Evolutionary conservation across 345 rosid species (phyloP), one percentile per base, ranked within the genome.

Genomic region (Cochlearia excelsa): DNA sequence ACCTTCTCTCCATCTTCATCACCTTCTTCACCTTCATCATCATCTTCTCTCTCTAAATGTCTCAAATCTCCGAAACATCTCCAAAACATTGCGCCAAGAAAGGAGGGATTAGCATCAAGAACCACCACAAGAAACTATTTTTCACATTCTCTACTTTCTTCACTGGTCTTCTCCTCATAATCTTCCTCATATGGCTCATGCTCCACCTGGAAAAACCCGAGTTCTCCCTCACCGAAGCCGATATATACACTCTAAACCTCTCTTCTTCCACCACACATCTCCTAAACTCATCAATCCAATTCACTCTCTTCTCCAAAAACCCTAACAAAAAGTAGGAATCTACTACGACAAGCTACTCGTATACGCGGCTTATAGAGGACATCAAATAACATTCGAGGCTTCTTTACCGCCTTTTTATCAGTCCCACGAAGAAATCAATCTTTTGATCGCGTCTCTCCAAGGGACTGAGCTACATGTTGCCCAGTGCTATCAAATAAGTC

Each of bases 231-330:
- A 16, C 23, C 23, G 23, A 16, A 16, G 23, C 23, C 23, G 23
- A 16, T 16, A 16, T 16, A 16, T 16, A 16, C 23, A 16, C 23
- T 16, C 23, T 16, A 16, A 16, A 16, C 23, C 23, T 16, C 23
- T 16, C 23, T 16, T 16, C 23, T 16, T 16, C 23, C 23, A 45
- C 68, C 9, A 70, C 87, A 23, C 87, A 79, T 69, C 81, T 88
- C 55, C 85, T 91, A 75, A 86, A 84, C 80, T 88, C 92, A 57
- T 88, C 92, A 54, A 72, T 91, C 65, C 87, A 80, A 54, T 74
- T 91, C 70, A 82, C 90, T 35, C 68, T 88, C 7, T 62, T 75
- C 28, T 74, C 92, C 54, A 65, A 54, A 56, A 91, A 91, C 68
- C 88, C 93, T 1, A 88, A 91, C 66, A 57, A 77, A 82, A 75